Evolutionary conservation across 1,284 basidiomycete genomes (phyloP).

Genomic region (Malassezia obtusa): DNA sequence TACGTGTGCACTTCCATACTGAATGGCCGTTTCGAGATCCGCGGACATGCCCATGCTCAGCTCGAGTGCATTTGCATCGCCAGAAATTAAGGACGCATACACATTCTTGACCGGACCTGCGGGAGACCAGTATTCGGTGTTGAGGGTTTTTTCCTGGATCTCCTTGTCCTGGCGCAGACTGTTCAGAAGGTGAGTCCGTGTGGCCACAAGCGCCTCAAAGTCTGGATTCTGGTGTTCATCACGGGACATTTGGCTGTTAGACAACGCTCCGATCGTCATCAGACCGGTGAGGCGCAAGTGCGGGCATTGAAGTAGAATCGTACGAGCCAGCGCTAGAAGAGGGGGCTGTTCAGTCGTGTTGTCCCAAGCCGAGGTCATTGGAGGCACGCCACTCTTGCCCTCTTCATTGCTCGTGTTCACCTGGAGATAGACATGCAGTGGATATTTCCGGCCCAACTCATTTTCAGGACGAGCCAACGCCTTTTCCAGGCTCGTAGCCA

Average conservation of each 20-base stretch:
- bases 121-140: slow-evolving; percentile 10
- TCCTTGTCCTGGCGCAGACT: slow-evolving; percentile 28
- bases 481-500: slow-evolving; percentile 73
- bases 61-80: slow-evolving; percentile 56
- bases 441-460: slow-evolving; percentile 48
- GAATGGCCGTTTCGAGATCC: slow-evolving; percentile 78
- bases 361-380: slow-evolving; percentile 50
- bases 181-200: slow-evolving; percentile 56
- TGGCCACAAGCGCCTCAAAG: slow-evolving; percentile 63
- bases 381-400: slow-evolving; percentile 72
- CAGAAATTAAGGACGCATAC: slow-evolving; percentile 25
- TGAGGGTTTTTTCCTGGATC: neutral
- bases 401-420: slow-evolving; percentile 90
- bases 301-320: slow-evolving; percentile 66
- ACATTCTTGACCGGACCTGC: slow-evolving; percentile 6
- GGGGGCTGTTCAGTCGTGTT: slow-evolving; percentile 22
- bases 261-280: slow-evolving; percentile 84
- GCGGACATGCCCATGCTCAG: slow-evolving; percentile 98
- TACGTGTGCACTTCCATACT: slow-evolving; percentile 74
- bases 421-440: slow-evolving; percentile 73
- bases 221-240: slow-evolving; percentile 60
- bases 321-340: slow-evolving; percentile 60
- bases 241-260: slow-evolving; percentile 23
- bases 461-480: slow-evolving; percentile 54
- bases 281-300: slow-evolving; percentile 67